A percentile compares a stretch with the other conserved stretches of the same genome.
Conservation (phyloP, 2,329 filamentous ascomycete genomes). For the Hymenoscyphus repandus region DNA sequence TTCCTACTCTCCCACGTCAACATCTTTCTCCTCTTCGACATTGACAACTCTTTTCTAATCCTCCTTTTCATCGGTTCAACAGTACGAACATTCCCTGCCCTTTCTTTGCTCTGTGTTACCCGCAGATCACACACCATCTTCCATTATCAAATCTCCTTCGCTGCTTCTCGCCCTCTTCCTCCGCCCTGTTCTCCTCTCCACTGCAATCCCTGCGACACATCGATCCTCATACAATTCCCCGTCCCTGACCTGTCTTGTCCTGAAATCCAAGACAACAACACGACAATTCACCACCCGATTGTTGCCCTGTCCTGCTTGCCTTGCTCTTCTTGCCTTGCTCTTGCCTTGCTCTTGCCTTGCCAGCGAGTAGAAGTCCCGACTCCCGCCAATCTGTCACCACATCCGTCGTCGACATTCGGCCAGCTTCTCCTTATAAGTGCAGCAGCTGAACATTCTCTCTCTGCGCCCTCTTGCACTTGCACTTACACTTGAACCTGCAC, state of each 20-base stretch:
- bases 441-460: too few relatives aligned
- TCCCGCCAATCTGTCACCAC: too few relatives aligned
- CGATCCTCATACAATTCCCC: constrained; percentile 1
- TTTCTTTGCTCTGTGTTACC: too few relatives aligned
- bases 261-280: neutral
- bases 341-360: too few relatives aligned
- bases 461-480: too few relatives aligned
- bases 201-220: constrained; percentile 3
- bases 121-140: neutral
- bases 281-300: neutral
- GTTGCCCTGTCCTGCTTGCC: neutral
- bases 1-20: neutral
- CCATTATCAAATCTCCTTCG: neutral
- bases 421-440: too few relatives aligned
- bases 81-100: neutral
- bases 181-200: neutral
- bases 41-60: neutral
- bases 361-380: too few relatives aligned
- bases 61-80: neutral
- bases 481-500: too few relatives aligned
- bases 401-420: too few relatives aligned
- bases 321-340: too few relatives aligned
- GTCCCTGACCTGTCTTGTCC: too few relatives aligned
- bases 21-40: neutral
- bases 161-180: neutral